These are phyloP conservation scores for Aleurites moluccanus DNA, from an alignment of 441 rosid genomes.

Conservation along the genomic window DNA sequence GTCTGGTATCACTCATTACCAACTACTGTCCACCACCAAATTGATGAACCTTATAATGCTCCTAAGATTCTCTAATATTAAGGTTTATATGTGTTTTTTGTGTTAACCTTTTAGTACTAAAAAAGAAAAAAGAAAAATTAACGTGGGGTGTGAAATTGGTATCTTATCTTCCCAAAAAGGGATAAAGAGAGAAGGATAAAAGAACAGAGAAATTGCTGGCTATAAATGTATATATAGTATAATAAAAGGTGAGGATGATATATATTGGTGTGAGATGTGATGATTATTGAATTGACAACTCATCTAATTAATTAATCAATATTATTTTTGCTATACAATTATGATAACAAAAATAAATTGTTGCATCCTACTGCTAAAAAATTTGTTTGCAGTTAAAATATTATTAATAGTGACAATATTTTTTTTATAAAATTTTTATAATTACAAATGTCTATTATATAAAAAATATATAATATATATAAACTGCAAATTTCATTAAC, in stretches of 20 bases:
- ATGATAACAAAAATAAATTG: too few species aligned
- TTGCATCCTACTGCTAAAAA: too few species aligned
- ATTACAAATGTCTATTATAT: too few species aligned
- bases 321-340: too few species aligned
- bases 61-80: conserved; percentile 25
- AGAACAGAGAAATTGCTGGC: too few species aligned
- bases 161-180: conserved; percentile 10
- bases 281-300: conserved; percentile 16
- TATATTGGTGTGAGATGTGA: not conserved
- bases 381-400: too few species aligned
- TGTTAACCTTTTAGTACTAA: conserved; percentile 13
- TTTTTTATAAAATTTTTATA: too few species aligned
- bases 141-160: conserved; percentile 23
- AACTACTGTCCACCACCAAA: conserved; percentile 22
- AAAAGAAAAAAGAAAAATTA: conserved; percentile 3
- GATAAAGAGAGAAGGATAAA: not conserved
- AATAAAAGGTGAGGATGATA: not conserved
- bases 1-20: conserved; percentile 21
- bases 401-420: too few species aligned
- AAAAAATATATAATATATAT: too few species aligned
- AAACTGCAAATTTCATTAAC: too few species aligned
- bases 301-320: not conserved
- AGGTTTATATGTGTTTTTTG: conserved; percentile 13
- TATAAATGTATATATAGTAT: too few species aligned
- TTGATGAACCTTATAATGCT: not conserved